A percentile compares a stretch with the other conserved stretches of the same genome.
Evolutionary conservation across 805 yeast species (phyloP).

Genomic region (Teunomyces aglyptinius): DNA sequence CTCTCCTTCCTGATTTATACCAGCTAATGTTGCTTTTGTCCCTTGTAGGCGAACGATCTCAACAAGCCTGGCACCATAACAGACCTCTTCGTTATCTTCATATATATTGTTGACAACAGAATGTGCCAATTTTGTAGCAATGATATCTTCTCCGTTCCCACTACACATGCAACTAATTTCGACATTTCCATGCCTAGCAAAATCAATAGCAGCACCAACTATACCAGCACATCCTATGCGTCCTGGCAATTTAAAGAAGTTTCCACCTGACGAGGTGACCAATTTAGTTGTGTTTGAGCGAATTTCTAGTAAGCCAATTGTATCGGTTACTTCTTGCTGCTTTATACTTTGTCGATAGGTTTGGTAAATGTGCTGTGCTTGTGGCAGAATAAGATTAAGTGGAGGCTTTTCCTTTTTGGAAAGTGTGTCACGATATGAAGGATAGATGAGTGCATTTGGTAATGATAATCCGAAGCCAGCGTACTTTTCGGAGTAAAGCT

Average conservation of each 20-base stretch:
- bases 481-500: slow-evolving; percentile 6
- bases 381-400: slow-evolving; percentile 9
- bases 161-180: slow-evolving; percentile 43
- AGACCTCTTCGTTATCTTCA: slow-evolving; percentile 12
- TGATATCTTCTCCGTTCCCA: slow-evolving; percentile 59
- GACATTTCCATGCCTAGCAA: slow-evolving; percentile 12
- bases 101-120: slow-evolving; percentile 14
- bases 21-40: slow-evolving; percentile 9
- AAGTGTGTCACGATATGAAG: background rate
- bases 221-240: slow-evolving; percentile 56
- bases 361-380: slow-evolving; percentile 10
- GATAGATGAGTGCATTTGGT: slow-evolving; percentile 26
- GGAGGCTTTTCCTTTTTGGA: too few species aligned
- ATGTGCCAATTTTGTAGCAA: slow-evolving; percentile 42
- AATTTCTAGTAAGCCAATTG: slow-evolving; percentile 41
- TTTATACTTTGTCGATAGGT: background rate
- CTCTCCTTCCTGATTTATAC: slow-evolving; percentile 10
- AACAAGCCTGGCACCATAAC: slow-evolving; percentile 18
- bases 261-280: slow-evolving; percentile 55
- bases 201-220: slow-evolving; percentile 44
- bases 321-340: slow-evolving; percentile 33
- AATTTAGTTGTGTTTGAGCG: slow-evolving; percentile 11
- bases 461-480: slow-evolving; percentile 28
- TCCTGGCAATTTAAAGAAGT: slow-evolving; percentile 47
- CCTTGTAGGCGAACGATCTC: slow-evolving; percentile 13